Base-by-base conservation (phyloP, 2,329 filamentous ascomycete genomes). In the Cercospora sp. region DNA sequence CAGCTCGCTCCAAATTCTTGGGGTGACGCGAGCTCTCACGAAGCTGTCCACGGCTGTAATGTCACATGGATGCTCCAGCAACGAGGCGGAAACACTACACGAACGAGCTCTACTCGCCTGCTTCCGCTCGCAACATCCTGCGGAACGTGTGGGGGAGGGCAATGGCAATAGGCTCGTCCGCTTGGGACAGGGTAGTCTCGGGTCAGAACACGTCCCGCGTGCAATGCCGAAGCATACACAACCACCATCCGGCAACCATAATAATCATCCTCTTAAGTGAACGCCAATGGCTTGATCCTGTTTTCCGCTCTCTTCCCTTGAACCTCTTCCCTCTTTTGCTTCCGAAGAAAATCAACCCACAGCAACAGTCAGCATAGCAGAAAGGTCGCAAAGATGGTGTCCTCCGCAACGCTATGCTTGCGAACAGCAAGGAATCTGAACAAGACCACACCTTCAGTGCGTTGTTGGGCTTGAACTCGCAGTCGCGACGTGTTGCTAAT, bases 351-450 rank as follows among this genome's bases (percentile, higher is more conserved):
- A 30, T 57, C 31, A 13, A 57, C 6, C 16, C 23, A 16, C 10
- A 45, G 8, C 18, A n/a, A 48, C 5, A 39, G 36, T 13, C 26
- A n/a, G 16, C n/a, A 9, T n/a, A 60, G 48, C 9, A 53, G 18
- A 33, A 64, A 28, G 18, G 26, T 51, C 18, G 36, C n/a, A 13
- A 64, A 51, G 16, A 70, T 72, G 70, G 63, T 68, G 6, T 67
- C 70, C 26, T 72, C 72, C 16, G 63, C 69, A 18, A 60, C 66
- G 9, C 67, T 73, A 39, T 71, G 66, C 65, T 60, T 70, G 62
- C 69, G 72, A 55, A 72, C 73, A 60, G 69, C 70, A 39, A 71
- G 65, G 39, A 72, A 73, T 61, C 48, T 72, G 12, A 66, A 45
- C 58, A 66, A 67, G 20, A 70, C 69, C n/a, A 67, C 71, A 65